These are phyloP conservation scores for Akanthomyces lecanii DNA, from an alignment of 2,329 filamentous ascomycete genomes.

Conservation along the genomic window DNA sequence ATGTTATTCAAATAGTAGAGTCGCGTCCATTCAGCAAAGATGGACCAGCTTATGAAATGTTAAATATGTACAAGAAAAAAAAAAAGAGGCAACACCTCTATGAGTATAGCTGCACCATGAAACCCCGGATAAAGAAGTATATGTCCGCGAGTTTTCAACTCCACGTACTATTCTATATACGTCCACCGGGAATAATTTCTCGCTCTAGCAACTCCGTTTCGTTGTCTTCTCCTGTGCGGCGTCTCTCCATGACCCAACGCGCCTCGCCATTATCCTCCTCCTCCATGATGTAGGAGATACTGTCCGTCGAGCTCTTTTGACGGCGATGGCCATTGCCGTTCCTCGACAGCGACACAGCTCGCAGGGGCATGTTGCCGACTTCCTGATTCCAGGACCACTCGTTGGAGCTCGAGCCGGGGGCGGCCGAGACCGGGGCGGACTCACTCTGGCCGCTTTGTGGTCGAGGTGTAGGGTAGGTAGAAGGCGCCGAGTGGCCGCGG, in stretches of 20 bases:
- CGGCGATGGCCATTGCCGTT: slow-evolving; percentile 38
- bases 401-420: not conserved
- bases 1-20: too few relatives aligned
- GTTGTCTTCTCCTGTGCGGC: slow-evolving; percentile 61
- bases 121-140: too few relatives aligned
- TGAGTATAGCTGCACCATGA: too few relatives aligned
- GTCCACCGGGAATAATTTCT: slow-evolving; percentile 57
- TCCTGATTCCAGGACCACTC: slow-evolving; percentile 17
- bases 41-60: too few relatives aligned
- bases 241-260: slow-evolving; percentile 66
- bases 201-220: slow-evolving; percentile 62
- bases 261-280: slow-evolving; percentile 56
- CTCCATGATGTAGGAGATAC: slow-evolving; percentile 64
- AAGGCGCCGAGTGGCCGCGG: slow-evolving; percentile 14
- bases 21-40: too few relatives aligned
- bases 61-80: too few relatives aligned
- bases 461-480: not conserved
- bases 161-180: slow-evolving; percentile 32
- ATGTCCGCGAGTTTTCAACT: too few relatives aligned
- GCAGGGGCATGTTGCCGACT: not conserved
- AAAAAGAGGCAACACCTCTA: too few relatives aligned
- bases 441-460: slow-evolving; percentile 1
- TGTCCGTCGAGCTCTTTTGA: slow-evolving; percentile 58
- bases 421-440: slow-evolving; percentile 16
- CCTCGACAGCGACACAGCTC: slow-evolving; percentile 16